These are phyloP conservation scores for Artemisia argyi DNA, from an alignment of 129 eudicot genomes.

Conservation along the genomic window DNA sequence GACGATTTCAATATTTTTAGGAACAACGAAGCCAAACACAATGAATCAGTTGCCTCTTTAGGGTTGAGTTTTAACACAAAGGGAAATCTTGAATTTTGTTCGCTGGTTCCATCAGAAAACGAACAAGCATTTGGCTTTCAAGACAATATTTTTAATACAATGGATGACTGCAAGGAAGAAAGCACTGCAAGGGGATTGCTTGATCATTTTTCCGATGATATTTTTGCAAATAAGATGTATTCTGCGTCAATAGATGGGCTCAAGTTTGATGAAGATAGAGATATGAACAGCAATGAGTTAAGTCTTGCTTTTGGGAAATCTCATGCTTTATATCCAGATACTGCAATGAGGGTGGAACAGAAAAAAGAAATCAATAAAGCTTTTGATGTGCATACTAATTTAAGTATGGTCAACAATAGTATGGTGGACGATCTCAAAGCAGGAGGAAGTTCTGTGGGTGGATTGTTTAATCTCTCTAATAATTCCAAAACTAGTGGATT, in stretches of 20 bases:
- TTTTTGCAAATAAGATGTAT: constrained; percentile 38
- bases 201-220: constrained; percentile 43
- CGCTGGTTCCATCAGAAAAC: constrained; percentile 53
- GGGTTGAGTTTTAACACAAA: constrained; percentile 33
- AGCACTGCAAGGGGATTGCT: constrained; percentile 48
- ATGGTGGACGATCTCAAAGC: constrained; percentile 41
- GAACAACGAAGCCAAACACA: constrained; percentile 23
- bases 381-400: constrained; percentile 49
- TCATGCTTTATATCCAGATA: constrained; percentile 15
- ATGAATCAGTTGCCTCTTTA: constrained; percentile 26
- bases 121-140: constrained; percentile 40
- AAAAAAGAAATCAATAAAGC: constrained; percentile 30
- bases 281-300: constrained; percentile 47
- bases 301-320: constrained; percentile 67
- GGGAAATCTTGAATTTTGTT: constrained; percentile 47
- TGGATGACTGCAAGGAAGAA: constrained; percentile 41
- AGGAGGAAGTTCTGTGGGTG: constrained; percentile 44
- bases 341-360: no score
- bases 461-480: constrained; percentile 50
- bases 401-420: constrained; percentile 40
- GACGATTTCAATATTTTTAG: constrained; percentile 37
- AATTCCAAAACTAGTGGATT: constrained; percentile 35
- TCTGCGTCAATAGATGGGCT: constrained; percentile 42
- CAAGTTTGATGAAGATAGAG: constrained; percentile 43
- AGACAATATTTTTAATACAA: constrained; percentile 38